Evolutionary conservation across 768 basidiomycete species (phyloP).

Genomic region (Leccinum ochraceum): DNA sequence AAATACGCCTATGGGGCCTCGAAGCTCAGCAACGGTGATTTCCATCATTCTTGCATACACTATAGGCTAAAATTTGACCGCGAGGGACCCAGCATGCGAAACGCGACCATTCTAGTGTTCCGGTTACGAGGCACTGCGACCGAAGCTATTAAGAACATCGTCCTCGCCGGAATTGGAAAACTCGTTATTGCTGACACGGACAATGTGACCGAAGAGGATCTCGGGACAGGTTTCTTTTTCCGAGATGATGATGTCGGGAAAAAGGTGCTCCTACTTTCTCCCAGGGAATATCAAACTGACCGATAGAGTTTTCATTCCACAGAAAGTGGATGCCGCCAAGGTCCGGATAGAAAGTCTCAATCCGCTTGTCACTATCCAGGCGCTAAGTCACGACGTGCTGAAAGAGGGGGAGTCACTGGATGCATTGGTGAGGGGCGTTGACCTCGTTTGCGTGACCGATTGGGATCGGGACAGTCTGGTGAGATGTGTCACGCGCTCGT

Average conservation of each 20-base stretch:
- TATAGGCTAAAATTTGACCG: constrained; percentile 12
- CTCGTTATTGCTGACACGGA: constrained; percentile 82
- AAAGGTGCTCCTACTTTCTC: constrained; percentile 54
- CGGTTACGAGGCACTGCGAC: constrained; percentile 83
- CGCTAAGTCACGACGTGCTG: constrained; percentile 50
- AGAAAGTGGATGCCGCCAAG: constrained; percentile 88
- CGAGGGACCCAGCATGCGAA: constrained; percentile 72
- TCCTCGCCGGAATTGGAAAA: constrained; percentile 92
- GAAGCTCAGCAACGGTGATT: constrained; percentile 93
- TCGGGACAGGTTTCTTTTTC: constrained; percentile 92
- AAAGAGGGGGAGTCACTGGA: constrained; percentile 56
- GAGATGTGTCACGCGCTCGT: constrained; percentile 33
- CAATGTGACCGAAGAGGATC: constrained; percentile 77
- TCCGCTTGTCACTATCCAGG: constrained; percentile 84
- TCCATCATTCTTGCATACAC: neutral
- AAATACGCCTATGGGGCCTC: constrained; percentile 97
- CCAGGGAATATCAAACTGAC: constrained; percentile 43
- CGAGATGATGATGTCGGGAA: constrained; percentile 90
- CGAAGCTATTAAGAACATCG: constrained; percentile 96
- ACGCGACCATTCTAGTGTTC: constrained; percentile 84
- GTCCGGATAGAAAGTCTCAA: constrained; percentile 87
- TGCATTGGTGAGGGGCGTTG: constrained; percentile 61
- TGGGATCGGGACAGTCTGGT: constrained; percentile 70
- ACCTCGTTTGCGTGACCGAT: constrained; percentile 89
- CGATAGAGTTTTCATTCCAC: constrained; percentile 19